A percentile compares a stretch with the other conserved stretches of the same genome.
Conservation (phyloP, 2,329 filamentous ascomycete species). For the Periconia macrospinosa region DNA sequence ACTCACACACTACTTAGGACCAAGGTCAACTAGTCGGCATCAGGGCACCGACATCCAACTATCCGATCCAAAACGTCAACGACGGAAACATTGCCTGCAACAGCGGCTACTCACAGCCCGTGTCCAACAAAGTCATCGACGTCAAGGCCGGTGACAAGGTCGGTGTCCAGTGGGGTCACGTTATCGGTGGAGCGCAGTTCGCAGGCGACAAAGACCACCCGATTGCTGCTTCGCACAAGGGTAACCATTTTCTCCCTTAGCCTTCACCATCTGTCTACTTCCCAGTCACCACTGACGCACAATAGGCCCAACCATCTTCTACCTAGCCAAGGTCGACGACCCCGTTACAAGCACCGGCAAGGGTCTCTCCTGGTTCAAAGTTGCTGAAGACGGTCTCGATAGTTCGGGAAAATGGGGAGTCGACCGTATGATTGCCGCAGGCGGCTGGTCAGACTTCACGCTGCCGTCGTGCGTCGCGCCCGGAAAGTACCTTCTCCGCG, state of each 20-base stretch:
- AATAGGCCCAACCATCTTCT: conserved; percentile 48
- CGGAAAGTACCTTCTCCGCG: conserved; percentile 42
- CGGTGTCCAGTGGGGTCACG: conserved; percentile 57
- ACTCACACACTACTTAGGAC: conserved; percentile 34
- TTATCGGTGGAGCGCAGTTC: conserved; percentile 57
- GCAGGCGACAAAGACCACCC: conserved; percentile 33
- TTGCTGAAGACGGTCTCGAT: conserved; percentile 45
- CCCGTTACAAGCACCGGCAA: conserved; percentile 41
- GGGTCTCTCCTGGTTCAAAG: conserved; percentile 48
- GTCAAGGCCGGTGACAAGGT: conserved; percentile 56
- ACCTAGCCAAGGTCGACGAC: conserved; percentile 47
- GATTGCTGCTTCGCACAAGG: conserved; percentile 12
- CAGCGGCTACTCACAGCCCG: conserved; percentile 39
- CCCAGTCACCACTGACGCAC: conserved; percentile 46
- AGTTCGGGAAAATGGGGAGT: conserved; percentile 51
- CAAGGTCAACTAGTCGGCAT: conserved; percentile 55
- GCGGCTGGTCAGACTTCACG: conserved; percentile 49
- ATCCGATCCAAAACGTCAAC: conserved; percentile 54
- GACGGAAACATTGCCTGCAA: conserved; percentile 52
- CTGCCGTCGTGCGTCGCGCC: conserved; percentile 28
- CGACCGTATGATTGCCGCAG: conserved; percentile 51
- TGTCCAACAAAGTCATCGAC: conserved; percentile 49
- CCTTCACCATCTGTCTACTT: neutral
- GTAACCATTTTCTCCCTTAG: neutral
- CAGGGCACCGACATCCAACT: conserved; percentile 53